Evolutionary conservation across 305 asterid species (phyloP).

Genomic region (Vinca major): DNA sequence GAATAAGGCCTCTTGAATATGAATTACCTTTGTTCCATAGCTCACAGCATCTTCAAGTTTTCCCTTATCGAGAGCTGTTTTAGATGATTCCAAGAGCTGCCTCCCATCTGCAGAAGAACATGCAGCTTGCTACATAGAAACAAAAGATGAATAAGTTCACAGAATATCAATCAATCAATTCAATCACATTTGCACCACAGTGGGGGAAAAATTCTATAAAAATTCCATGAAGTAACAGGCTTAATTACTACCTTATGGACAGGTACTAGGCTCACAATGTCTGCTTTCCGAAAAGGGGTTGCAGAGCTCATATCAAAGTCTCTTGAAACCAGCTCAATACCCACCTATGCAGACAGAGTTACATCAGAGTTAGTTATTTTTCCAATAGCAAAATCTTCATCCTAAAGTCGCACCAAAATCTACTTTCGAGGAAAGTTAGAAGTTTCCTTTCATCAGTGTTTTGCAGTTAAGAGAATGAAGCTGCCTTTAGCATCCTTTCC

Average conservation of each 20-base stretch:
- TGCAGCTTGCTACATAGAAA: conserved; percentile 85
- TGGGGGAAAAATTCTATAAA: conserved; percentile 1
- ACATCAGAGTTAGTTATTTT: not conserved
- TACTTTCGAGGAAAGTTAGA: not conserved
- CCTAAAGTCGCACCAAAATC: not conserved
- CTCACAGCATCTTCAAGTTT: conserved; percentile 98
- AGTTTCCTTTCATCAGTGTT: not conserved
- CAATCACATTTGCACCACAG: conserved; percentile 9
- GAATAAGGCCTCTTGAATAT: conserved; percentile 7
- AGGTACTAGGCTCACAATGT: conserved; percentile 86
- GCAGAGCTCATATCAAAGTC: conserved; percentile 80
- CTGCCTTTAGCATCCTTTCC: not conserved
- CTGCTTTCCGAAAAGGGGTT: conserved; percentile 69
- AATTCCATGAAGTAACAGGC: not conserved
- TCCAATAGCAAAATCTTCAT: not conserved
- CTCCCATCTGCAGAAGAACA: conserved; percentile 99
- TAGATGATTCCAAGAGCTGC: conserved; percentile 94
- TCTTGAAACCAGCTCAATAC: conserved; percentile 92
- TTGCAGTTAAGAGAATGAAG: not conserved
- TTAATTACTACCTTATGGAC: conserved; percentile 68
- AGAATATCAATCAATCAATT: not conserved
- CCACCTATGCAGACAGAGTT: conserved; percentile 50
- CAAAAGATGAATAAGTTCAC: conserved; percentile 4
- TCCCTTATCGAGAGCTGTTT: conserved; percentile 97
- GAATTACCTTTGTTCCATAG: conserved; percentile 92